Evolutionary conservation across 495 filamentous ascomycete species (phyloP).

Genomic region (Hypomontagnella monticulosa): DNA sequence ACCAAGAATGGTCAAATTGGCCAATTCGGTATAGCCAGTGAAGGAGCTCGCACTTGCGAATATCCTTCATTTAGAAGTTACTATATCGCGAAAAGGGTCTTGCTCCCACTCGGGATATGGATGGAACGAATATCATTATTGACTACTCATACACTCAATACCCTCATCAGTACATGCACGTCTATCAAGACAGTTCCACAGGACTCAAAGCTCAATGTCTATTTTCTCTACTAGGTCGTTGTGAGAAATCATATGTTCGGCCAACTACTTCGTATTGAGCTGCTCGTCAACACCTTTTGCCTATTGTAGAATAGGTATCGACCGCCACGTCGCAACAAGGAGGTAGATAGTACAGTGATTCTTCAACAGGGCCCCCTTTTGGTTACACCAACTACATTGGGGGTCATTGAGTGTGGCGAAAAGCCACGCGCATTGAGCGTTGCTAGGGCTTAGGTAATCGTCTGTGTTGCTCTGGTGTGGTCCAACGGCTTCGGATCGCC

Average conservation of each 20-base stretch:
- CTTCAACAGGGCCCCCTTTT: not conserved
- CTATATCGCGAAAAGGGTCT: not conserved
- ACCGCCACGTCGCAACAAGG: conserved; percentile 14
- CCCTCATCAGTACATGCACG: not conserved
- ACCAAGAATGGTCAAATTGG: too few species aligned
- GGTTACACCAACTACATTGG: conserved; percentile 12
- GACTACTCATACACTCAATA: not conserved
- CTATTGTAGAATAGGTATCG: conserved; percentile 13
- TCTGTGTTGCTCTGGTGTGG: conserved; percentile 18
- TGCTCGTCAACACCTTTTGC: conserved; percentile 23
- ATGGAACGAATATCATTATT: not conserved
- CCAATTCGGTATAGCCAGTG: too few species aligned
- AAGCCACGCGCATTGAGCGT: conserved; percentile 16
- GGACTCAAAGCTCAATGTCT: conserved; percentile 1
- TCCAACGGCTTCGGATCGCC: conserved; percentile 2
- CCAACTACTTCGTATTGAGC: conserved; percentile 21
- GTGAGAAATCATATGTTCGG: conserved; percentile 29
- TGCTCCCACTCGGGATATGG: conserved; percentile 30
- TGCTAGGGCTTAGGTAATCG: conserved; percentile 7
- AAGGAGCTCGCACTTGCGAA: not conserved
- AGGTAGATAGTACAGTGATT: not conserved
- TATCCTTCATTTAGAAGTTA: not conserved
- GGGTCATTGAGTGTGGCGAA: conserved; percentile 5
- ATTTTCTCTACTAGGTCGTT: conserved; percentile 12
- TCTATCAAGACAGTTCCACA: not conserved